Conservation (phyloP, 352 stramenopile genomes). For the Phytophthora syringae region DNA sequence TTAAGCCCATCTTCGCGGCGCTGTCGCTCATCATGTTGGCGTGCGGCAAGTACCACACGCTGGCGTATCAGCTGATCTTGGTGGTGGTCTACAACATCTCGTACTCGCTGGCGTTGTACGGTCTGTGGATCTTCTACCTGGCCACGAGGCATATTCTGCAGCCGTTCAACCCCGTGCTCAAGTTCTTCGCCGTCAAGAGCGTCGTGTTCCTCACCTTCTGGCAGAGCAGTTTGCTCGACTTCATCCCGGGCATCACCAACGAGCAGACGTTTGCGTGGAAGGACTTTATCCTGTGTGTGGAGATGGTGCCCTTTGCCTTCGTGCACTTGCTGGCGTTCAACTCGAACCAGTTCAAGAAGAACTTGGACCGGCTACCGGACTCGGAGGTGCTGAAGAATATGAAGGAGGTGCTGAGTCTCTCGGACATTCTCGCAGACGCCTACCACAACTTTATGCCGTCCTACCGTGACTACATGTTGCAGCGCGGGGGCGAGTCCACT, state of each 20-base stretch:
- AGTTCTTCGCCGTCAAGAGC: conserved; percentile 93
- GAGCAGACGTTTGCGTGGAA: conserved; percentile 91
- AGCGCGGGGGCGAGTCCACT: conserved; percentile 62
- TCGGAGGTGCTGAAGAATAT: conserved; percentile 89
- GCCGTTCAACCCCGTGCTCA: conserved; percentile 89
- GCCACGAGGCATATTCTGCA: conserved; percentile 88
- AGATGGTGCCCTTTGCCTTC: conserved; percentile 89
- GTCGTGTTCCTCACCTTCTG: conserved; percentile 95
- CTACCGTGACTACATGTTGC: conserved; percentile 88
- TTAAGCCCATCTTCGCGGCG: conserved; percentile 91
- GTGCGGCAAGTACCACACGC: conserved; percentile 77
- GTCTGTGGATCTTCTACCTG: conserved; percentile 91
- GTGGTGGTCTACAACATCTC: conserved; percentile 92
- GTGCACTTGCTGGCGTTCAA: conserved; percentile 85
- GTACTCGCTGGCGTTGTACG: conserved; percentile 92
- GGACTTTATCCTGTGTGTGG: conserved; percentile 90
- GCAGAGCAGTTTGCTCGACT: conserved; percentile 88
- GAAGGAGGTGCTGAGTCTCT: conserved; percentile 87
- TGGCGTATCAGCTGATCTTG: conserved; percentile 82
- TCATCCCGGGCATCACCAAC: conserved; percentile 86
- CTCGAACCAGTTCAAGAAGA: conserved; percentile 84
- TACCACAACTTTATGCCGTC: conserved; percentile 91
- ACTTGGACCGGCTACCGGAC: conserved; percentile 70
- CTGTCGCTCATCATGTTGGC: conserved; percentile 87
- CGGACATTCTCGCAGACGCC: conserved; percentile 79